Evolutionary conservation across 768 basidiomycete genomes (phyloP).

Genomic region (Termitomyces sp.): DNA sequence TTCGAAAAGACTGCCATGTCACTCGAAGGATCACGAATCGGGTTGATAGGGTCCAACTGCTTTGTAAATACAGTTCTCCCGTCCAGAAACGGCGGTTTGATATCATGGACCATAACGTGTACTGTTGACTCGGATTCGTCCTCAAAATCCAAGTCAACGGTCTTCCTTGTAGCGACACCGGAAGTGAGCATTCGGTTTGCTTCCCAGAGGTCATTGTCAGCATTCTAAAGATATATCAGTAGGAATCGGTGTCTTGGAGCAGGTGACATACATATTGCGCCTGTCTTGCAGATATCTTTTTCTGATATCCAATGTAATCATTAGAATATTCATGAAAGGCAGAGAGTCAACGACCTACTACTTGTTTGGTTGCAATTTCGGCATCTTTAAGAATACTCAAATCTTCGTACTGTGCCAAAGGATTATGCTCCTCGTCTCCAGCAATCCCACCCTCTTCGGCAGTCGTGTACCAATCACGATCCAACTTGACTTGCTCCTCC

Average conservation of each 20-base stretch:
- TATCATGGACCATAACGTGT: conserved; percentile 94
- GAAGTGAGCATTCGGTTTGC: conserved; percentile 96
- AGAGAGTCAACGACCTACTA: conserved; percentile 35
- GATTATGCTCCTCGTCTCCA: conserved; percentile 90
- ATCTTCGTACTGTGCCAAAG: conserved; percentile 91
- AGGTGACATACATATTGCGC: conserved; percentile 80
- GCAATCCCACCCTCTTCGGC: conserved; percentile 84
- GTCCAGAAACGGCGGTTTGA: conserved; percentile 97
- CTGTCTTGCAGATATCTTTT: conserved; percentile 88
- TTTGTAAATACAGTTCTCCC: conserved; percentile 94
- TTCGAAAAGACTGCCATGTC: conserved; percentile 96
- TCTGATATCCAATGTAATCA: conserved; percentile 33
- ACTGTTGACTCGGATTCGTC: conserved; percentile 96
- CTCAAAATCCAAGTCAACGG: conserved; percentile 90
- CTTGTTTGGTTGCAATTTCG: conserved; percentile 72
- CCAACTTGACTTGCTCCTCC: conserved; percentile 87
- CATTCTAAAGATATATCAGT: conserved; percentile 54
- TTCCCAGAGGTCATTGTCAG: conserved; percentile 98
- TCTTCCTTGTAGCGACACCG: conserved; percentile 83
- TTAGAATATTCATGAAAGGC: neutral
- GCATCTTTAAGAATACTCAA: conserved; percentile 60
- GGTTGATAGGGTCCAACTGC: conserved; percentile 96
- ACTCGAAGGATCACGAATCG: conserved; percentile 86
- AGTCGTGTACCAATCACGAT: conserved; percentile 95
- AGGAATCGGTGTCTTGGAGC: no score